Percentiles rank a stretch among this genome's conserved stretches.
These are phyloP conservation scores for Solanum commersonii DNA, from an alignment of 257 asterid species.

Conservation along the genomic window DNA sequence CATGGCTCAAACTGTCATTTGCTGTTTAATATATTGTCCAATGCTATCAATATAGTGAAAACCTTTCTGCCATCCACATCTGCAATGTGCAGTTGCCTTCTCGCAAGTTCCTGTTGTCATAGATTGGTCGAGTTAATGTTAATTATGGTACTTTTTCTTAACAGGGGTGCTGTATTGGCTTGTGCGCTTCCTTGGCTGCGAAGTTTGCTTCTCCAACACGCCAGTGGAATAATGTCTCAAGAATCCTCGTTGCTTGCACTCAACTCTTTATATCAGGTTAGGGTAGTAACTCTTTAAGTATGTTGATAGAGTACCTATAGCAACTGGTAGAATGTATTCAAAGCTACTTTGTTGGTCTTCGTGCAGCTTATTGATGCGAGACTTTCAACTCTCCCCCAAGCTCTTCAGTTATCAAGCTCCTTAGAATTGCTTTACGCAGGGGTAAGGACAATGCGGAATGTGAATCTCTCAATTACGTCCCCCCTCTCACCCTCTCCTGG, in stretches of 20 bases:
- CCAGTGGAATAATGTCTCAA: constrained; percentile 83
- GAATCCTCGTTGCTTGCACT: constrained; percentile 71
- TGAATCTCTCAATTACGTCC: background rate
- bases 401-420: constrained; percentile 60
- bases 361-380: constrained; percentile 89
- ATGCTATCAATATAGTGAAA: background rate
- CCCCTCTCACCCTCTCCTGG: background rate
- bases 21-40: background rate
- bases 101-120: background rate
- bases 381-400: constrained; percentile 48
- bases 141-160: background rate
- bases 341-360: background rate
- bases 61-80: background rate
- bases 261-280: constrained; percentile 82
- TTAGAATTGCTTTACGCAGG: constrained; percentile 71
- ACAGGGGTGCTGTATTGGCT: constrained; percentile 88
- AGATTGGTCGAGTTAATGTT: background rate
- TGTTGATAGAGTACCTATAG: background rate
- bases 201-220: constrained; percentile 76
- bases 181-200: constrained; percentile 94
- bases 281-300: background rate
- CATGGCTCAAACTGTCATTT: background rate
- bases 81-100: background rate
- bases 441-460: constrained; percentile 24
- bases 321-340: background rate